Evolutionary conservation across 352 stramenopile species (phyloP).

Genomic region (Pilasporangium apinafurcum): DNA sequence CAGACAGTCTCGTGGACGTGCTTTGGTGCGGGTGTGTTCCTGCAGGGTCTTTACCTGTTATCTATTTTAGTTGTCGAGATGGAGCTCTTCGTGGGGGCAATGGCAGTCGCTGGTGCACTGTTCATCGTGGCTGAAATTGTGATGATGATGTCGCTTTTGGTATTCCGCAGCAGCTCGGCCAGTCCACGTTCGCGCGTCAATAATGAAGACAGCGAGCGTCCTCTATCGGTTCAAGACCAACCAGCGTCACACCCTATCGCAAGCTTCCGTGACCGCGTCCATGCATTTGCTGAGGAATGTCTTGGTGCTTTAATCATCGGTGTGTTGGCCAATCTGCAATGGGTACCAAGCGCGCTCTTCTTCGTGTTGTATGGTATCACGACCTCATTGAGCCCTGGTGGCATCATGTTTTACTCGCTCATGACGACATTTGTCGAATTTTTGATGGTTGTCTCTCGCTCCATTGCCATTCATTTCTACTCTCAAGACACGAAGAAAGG

Average conservation of each 20-base stretch:
- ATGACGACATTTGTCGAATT: conserved; percentile 30
- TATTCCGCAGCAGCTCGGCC: conserved; percentile 33
- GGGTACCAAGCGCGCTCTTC: conserved; percentile 43
- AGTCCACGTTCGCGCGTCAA: conserved; percentile 5
- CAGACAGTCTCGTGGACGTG: conserved; percentile 78
- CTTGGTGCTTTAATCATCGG: conserved; percentile 39
- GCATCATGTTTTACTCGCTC: conserved; percentile 36
- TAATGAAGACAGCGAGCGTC: conserved; percentile 2
- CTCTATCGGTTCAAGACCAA: background rate
- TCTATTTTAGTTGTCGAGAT: conserved; percentile 75
- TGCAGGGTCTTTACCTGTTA: conserved; percentile 72
- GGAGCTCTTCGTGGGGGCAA: conserved; percentile 71
- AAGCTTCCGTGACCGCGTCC: conserved; percentile 22
- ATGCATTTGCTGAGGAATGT: conserved; percentile 45
- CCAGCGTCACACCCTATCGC: background rate
- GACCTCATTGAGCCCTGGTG: conserved; percentile 25
- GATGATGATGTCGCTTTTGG: conserved; percentile 80
- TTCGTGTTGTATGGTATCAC: conserved; percentile 43
- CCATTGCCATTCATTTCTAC: conserved; percentile 50
- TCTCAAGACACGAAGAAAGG: conserved; percentile 41
- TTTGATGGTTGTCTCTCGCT: conserved; percentile 49
- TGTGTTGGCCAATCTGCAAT: conserved; percentile 60
- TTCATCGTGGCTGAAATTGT: conserved; percentile 65
- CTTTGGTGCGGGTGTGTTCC: conserved; percentile 56
- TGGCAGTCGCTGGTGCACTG: conserved; percentile 50